Evolutionary conservation across 805 yeast genomes (phyloP).

Genomic region (Suhomyces tanzawaensis): DNA sequence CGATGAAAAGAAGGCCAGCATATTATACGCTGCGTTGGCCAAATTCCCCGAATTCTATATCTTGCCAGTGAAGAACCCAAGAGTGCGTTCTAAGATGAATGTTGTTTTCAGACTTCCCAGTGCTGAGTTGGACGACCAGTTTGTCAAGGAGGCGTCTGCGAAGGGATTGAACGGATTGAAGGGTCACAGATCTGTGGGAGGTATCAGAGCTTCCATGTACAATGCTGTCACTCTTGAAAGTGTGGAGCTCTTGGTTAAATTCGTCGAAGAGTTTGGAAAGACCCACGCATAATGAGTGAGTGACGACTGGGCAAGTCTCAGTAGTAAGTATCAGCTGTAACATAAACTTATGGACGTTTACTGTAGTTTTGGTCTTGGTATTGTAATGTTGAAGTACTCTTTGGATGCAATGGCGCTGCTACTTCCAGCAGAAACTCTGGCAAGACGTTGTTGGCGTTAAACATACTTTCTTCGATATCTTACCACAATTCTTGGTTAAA

Average conservation of each 20-base stretch:
- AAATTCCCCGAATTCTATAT: conserved; percentile 61
- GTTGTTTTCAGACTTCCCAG: conserved; percentile 79
- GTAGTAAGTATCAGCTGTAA: too few relatives aligned
- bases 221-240: conserved; percentile 75
- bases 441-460: conserved; percentile 94
- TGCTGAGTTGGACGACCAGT: conserved; percentile 63
- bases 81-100: conserved; percentile 83
- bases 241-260: conserved; percentile 55
- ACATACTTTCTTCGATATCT: conserved; percentile 93
- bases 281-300: too few relatives aligned
- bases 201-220: conserved; percentile 89
- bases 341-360: too few relatives aligned
- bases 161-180: conserved; percentile 71
- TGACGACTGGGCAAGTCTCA: too few relatives aligned
- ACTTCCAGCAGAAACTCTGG: too few relatives aligned
- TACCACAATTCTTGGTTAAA: conserved; percentile 87
- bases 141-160: conserved; percentile 64
- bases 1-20: conserved; percentile 60
- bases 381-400: too few relatives aligned
- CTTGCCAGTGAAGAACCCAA: conserved; percentile 57
- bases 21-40: conserved; percentile 66
- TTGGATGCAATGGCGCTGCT: too few relatives aligned
- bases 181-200: conserved; percentile 97
- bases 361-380: too few relatives aligned
- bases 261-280: conserved; percentile 63